A percentile compares a stretch with the other conserved stretches of the same genome.
These are phyloP conservation scores for Lagenidium sp. DNA, from an alignment of 352 stramenopile species.

Conservation along the genomic window DNA sequence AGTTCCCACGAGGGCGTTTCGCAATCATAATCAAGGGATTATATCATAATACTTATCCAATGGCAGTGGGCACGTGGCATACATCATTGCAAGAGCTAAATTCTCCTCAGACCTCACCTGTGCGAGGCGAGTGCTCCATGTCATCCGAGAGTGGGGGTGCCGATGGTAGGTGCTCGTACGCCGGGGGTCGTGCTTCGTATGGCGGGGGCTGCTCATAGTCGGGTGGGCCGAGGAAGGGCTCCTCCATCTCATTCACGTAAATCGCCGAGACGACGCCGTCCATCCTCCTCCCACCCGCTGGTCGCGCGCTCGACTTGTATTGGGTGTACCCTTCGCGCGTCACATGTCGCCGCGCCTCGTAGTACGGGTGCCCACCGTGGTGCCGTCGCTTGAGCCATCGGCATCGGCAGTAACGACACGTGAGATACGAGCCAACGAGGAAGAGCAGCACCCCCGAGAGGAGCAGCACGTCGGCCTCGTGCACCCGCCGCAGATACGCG, in stretches of 20 bases:
- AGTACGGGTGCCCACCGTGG: constrained; percentile 17
- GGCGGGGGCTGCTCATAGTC: constrained; percentile 27
- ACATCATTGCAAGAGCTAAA: too few species aligned
- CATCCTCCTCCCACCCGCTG: too few species aligned
- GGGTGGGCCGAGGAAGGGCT: constrained; percentile 39
- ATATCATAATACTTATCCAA: too few species aligned
- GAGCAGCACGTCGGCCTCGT: constrained; percentile 26
- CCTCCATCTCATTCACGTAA: constrained; percentile 51
- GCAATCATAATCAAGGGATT: too few species aligned
- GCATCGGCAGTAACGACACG: constrained; percentile 37
- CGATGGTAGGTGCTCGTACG: constrained; percentile 53
- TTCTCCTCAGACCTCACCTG: too few species aligned
- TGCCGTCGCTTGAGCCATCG: constrained; percentile 14
- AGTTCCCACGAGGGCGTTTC: too few species aligned
- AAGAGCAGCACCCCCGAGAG: constrained; percentile 32
- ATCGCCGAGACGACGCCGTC: too few species aligned
- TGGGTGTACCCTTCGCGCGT: not conserved
- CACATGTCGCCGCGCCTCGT: constrained; percentile 1
- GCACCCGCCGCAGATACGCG: constrained; percentile 11
- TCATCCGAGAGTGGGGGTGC: constrained; percentile 42
- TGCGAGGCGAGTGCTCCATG: constrained; percentile 11
- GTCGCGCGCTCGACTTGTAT: not conserved
- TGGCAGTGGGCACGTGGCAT: too few species aligned
- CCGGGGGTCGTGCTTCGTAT: constrained; percentile 26
- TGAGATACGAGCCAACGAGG: constrained; percentile 38